Evolutionary conservation across 768 basidiomycete genomes (phyloP), one percentile per base, ranked within the genome.

Genomic region (Leccinum incarnatum): DNA sequence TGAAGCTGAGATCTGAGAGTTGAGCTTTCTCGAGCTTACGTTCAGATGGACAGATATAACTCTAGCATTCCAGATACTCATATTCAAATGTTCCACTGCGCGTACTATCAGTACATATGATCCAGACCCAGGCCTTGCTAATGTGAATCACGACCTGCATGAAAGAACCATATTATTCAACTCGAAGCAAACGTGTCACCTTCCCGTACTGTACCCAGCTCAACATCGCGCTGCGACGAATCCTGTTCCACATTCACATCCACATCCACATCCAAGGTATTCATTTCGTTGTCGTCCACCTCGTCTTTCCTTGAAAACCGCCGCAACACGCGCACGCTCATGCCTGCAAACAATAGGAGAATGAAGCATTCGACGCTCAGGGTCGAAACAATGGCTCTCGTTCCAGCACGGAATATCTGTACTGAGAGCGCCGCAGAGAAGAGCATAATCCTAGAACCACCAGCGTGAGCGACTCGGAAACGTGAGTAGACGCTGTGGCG

Each of bases 331-430:
- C 5, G 2, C 14, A 34, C 14, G 10, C 53, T n/a, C 30, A 59
- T 47, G 17, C 32, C 2, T 14, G 15, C 45, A 12, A 58, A 50
- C 5, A 47, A 34, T 9, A 66, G 11, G 21, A 64, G 52, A 11
- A 66, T 42, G n/a, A 49, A 19, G 21, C 23, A 62, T 48, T 58
- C 61, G 17, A 54, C 23, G 12, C 54, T 36, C 11, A 65, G 54
- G 4, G 57, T 42, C 47, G 14, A 7, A 15, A 53, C 30, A 17
- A 54, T 55, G 0, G 11, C 42, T 25, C 3, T 46, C 7, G 55
- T 23, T n/a, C 32, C 51, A 7, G 54, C 23, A n/a, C 29, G 2
- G 14, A 65, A 65, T 4, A 65, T 54, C 27, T 60, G 55, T 2
- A 65, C 5, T 10, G 34, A 29, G 19, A 64, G 53, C 2, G 63